Base-by-base conservation (phyloP, 306 rosid species). In the Prunus salicina region DNA sequence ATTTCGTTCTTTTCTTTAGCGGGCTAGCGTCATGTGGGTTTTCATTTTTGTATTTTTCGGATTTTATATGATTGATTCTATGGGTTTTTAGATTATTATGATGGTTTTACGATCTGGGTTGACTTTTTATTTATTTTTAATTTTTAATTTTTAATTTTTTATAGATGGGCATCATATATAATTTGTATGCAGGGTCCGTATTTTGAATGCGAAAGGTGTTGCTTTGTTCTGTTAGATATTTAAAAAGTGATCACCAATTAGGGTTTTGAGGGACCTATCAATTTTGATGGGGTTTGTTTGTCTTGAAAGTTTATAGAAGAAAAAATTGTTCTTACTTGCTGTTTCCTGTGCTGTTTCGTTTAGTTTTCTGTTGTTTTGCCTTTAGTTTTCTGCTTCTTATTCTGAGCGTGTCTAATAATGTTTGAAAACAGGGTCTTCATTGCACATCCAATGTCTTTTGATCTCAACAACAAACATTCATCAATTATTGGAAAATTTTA, bases 371-470 rank as follows among this genome's bases (percentile, higher is more conserved):
- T 27, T 61, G 1, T 52, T 50, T 8, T 28, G 19, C 2, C 15
- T 8, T 28, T 32, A 4, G 16, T 8, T 72, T 22, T 57, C 1
- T 57, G 8, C 56, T 58, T 45, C 57, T 24, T 30, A 30, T 38
- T 74, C 38, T 12, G 32, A 71, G 51, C 45, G 50, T 64, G 62
- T 66, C 45, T 79, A 65, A 80, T 77, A 28, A 46, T 67, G 19
- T 55, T 64, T 61, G 53, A 34, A 49, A 76, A 51, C 86, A 82
- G 88, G 86, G 76, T 2, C 34, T 71, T 67, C 51, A 14, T 71
- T 77, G 83, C 74, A 46, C 78, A 61, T 63, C 89, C 53, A 47
- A 83, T 87, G 91, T 80, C 84, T 83, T 73, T 78, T 76, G 84
- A 75, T 82, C 83, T 75, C 84, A 67, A 71, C 82, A 19, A 76